phyloP scores from a whole-genome alignment of 495 filamentous ascomycete species.

The Aspergillus baeticus region DNA sequence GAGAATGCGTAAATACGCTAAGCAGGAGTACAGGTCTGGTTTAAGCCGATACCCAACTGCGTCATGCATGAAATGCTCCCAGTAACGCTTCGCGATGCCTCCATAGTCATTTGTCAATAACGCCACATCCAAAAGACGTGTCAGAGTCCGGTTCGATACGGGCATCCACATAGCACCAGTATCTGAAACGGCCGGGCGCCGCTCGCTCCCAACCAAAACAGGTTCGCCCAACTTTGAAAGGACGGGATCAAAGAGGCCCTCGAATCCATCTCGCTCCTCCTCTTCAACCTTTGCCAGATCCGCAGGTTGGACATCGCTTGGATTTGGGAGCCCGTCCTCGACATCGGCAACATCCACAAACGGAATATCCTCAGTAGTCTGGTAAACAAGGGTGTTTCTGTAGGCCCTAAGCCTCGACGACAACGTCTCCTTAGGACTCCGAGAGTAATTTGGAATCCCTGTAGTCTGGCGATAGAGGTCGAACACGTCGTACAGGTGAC shows the following conservation, averaged over 20 bases:
- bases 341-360: conserved; percentile 29
- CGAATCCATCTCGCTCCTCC: conserved; percentile 30
- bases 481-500: conserved; percentile 67
- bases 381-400: not conserved
- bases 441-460: conserved; percentile 53
- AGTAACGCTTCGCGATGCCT: conserved; percentile 59
- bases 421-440: conserved; percentile 16
- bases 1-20: conserved; percentile 66
- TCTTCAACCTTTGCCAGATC: conserved; percentile 15
- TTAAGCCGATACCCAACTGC: conserved; percentile 44
- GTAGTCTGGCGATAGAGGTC: conserved; percentile 75
- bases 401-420: not conserved
- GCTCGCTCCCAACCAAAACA: too few species aligned
- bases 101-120: conserved; percentile 29
- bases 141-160: conserved; percentile 67
- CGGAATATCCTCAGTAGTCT: conserved; percentile 26
- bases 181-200: not conserved
- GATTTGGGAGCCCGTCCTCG: not conserved
- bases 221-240: too few species aligned
- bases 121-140: conserved; percentile 64
- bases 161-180: conserved; percentile 25
- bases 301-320: conserved; percentile 2
- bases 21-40: conserved; percentile 69
- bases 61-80: conserved; percentile 62
- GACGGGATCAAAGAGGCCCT: conserved; percentile 37